A percentile compares a stretch with the other conserved stretches of the same genome.
phyloP scores from a whole-genome alignment of 345 rosid species.

The Heritiera fomes region DNA sequence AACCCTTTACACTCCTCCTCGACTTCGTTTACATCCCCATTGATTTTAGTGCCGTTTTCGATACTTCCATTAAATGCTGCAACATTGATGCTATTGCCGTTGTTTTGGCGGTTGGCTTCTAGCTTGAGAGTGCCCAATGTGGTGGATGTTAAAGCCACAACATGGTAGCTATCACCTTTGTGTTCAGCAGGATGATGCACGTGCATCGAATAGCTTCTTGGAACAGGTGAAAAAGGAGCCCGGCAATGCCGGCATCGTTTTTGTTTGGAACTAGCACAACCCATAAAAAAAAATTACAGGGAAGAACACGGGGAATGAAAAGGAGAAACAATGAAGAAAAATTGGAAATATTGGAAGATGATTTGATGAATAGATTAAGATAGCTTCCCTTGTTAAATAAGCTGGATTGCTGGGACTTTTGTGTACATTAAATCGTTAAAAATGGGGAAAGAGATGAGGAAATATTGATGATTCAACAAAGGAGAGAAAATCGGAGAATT shows the following conservation, averaged over 20 bases:
- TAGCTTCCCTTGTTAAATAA: constrained; percentile 21
- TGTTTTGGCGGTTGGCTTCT: constrained; percentile 15
- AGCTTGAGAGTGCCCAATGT: constrained; percentile 73
- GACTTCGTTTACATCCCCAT: constrained; percentile 21
- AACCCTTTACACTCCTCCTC: constrained; percentile 31
- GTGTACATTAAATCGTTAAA: constrained; percentile 13
- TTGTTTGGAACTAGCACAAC: constrained; percentile 81
- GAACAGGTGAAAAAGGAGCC: constrained; percentile 60
- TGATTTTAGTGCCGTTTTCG: constrained; percentile 24
- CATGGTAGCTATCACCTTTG: constrained; percentile 64
- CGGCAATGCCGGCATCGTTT: constrained; percentile 75
- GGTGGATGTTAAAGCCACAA: constrained; percentile 72
- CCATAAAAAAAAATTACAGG: constrained; percentile 47
- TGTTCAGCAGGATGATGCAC: constrained; percentile 59
- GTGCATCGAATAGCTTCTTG: constrained; percentile 69
- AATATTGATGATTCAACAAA: constrained; percentile 7
- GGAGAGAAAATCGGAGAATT: constrained; percentile 7
- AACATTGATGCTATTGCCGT: constrained; percentile 26
- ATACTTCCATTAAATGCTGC: constrained; percentile 16
- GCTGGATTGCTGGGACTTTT: constrained; percentile 31
- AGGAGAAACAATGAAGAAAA: background rate
- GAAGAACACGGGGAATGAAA: background rate
- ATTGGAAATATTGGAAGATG: constrained; percentile 1
- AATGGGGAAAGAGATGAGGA: background rate
- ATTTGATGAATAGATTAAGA: constrained; percentile 13